Evolutionary conservation across 2,329 filamentous ascomycete species (phyloP).

Genomic region (Venturia nashicola): DNA sequence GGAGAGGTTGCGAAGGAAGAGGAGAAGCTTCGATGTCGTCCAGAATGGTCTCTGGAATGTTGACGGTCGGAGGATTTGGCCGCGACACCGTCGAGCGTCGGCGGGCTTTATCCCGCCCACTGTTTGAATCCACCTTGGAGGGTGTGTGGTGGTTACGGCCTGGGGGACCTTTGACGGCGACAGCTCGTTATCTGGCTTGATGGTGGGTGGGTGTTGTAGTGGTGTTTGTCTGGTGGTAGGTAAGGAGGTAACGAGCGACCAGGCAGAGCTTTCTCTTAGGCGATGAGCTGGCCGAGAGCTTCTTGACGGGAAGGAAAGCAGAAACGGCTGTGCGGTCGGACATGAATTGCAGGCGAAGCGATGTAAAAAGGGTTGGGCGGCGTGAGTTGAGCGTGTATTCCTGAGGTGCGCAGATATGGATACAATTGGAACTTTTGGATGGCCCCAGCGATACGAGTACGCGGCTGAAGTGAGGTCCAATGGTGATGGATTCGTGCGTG

Average conservation of each 20-base stretch:
- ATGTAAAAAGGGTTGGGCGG: background rate
- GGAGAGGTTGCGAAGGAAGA: conserved; percentile 11
- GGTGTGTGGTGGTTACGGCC: conserved; percentile 2
- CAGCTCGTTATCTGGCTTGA: background rate
- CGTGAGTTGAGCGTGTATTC: background rate
- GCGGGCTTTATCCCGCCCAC: conserved; percentile 9
- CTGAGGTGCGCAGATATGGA: background rate
- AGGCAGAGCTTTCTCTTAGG: background rate
- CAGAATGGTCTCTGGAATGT: conserved; percentile 7
- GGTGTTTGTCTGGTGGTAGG: background rate
- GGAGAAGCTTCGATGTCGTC: conserved; percentile 11
- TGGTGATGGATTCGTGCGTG: background rate
- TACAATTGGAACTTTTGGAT: background rate
- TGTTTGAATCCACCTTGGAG: conserved; percentile 8
- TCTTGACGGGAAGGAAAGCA: background rate
- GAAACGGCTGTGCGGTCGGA: background rate
- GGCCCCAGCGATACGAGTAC: background rate
- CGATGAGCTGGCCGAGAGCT: background rate
- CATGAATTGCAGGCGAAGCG: background rate
- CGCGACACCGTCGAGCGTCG: conserved; percentile 11
- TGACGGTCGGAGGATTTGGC: conserved; percentile 5
- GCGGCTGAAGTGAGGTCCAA: background rate
- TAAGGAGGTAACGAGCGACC: background rate
- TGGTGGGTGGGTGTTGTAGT: background rate
- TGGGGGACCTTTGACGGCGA: background rate